Percentiles rank a stretch among this genome's conserved stretches.
phyloP scores from a whole-genome alignment of 805 yeast species.

The Spathaspora hagerdaliae region DNA sequence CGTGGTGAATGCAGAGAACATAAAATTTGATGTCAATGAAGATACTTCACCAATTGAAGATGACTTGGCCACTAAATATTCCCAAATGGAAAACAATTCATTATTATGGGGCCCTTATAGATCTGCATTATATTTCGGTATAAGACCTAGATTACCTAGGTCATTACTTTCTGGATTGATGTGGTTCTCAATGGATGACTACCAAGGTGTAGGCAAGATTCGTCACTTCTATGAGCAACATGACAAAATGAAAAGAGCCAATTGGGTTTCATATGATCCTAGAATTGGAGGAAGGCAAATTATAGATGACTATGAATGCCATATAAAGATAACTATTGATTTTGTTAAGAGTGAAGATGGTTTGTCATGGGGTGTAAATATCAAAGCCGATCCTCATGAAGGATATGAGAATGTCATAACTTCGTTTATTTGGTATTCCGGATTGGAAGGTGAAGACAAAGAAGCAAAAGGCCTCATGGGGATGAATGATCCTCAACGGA shows the following conservation, averaged over 20 bases:
- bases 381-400: conserved; percentile 60
- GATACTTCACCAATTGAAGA: conserved; percentile 3
- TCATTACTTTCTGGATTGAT: conserved; percentile 75
- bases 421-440: conserved; percentile 74
- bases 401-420: conserved; percentile 48
- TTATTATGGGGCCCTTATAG: conserved; percentile 89
- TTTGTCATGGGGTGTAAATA: conserved; percentile 75
- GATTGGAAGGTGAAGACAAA: conserved; percentile 55
- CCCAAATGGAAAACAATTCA: conserved; percentile 17
- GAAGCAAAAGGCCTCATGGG: not conserved
- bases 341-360: conserved; percentile 71
- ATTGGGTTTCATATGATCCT: conserved; percentile 88
- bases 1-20: conserved; percentile 9
- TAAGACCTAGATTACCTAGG: conserved; percentile 76
- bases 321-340: conserved; percentile 60
- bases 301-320: conserved; percentile 62
- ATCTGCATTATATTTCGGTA: conserved; percentile 79
- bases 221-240: conserved; percentile 75
- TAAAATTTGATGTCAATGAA: conserved; percentile 29
- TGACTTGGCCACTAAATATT: conserved; percentile 12
- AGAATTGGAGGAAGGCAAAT: conserved; percentile 80
- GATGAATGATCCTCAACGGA: conserved; percentile 3
- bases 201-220: conserved; percentile 48
- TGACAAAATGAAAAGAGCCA: conserved; percentile 68
- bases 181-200: conserved; percentile 75